phyloP scores from a whole-genome alignment of 2,329 filamentous ascomycete species.

The Fusarium sp. region DNA sequence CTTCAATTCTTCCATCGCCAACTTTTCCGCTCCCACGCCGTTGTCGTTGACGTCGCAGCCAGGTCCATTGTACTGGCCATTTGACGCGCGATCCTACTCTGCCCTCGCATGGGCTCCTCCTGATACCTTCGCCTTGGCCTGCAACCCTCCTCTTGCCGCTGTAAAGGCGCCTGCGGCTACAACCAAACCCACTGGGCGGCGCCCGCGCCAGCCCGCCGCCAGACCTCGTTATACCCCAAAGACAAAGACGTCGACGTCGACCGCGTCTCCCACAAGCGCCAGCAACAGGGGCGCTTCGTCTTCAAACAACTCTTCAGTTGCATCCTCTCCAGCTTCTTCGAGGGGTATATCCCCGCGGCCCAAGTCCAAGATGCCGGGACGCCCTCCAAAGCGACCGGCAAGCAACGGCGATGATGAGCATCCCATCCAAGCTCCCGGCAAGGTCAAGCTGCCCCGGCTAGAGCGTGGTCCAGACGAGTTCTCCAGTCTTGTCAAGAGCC shows the following conservation, averaged over 20 bases:
- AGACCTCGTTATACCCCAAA: constrained; percentile 15
- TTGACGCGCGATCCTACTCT: constrained; percentile 28
- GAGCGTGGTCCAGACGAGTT: constrained; percentile 61
- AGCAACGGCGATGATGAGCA: constrained; percentile 46
- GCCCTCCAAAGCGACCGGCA: constrained; percentile 38
- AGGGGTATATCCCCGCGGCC: constrained; percentile 33
- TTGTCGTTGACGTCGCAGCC: constrained; percentile 21
- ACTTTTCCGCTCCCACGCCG: constrained; percentile 30
- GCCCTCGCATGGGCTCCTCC: constrained; percentile 38
- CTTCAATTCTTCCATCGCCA: constrained; percentile 41
- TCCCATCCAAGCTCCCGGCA: constrained; percentile 44
- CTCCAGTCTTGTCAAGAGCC: constrained; percentile 64
- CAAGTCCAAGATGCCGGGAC: constrained; percentile 39
- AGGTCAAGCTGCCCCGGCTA: constrained; percentile 60
- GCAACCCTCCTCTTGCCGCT: constrained; percentile 19
- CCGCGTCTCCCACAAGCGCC: constrained; percentile 20
- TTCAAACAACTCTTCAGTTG: constrained; percentile 18
- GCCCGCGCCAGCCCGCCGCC: constrained; percentile 40
- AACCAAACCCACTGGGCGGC: constrained; percentile 35
- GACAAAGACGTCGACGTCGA: constrained; percentile 26
- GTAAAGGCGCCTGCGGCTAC: constrained; percentile 29
- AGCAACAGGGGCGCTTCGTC: constrained; percentile 21
- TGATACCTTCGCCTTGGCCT: constrained; percentile 27
- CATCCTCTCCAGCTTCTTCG: constrained; percentile 28
- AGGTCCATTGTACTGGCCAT: constrained; percentile 31